Base-by-base conservation (phyloP, 2,329 filamentous ascomycete genomes). In the Incumbomyces delicatus region DNA sequence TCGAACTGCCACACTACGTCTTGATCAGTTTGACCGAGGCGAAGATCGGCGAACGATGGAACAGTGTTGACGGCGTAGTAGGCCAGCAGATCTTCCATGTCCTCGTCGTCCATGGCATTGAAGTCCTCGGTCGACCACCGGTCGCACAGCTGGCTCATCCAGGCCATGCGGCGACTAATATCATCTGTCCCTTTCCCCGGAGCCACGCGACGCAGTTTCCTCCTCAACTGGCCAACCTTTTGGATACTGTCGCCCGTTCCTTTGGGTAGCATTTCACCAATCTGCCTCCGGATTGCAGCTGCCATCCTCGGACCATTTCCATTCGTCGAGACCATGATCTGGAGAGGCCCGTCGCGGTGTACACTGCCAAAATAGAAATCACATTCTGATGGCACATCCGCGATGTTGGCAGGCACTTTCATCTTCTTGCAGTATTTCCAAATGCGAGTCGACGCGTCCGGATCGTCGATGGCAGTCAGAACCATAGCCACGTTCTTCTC, bases 291-390 rank as follows among this genome's bases (percentile, higher is more conserved):
- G 42, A 98, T 85, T 40, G 89, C 81, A 56, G 87, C 90, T 8
- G 92, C 92, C 53, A 98, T 70, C 61, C 90, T 82, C 0, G 92
- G 92, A 0, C 92, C 92, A 63, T 95, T 95, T 44, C 92, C 92
- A 63, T 96, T 98, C 31, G 92, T 98, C 69, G 86, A 94, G 57
- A 98, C 90, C 92, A 98, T 98, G 60, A 98, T 83, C 71, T 98
- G 92, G 50, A 98, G 68, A 5, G 92, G 92, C 0, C 92, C 92
- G 63, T 98, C 92, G 42, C 92, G 83, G 67, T 98, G 87, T 33
- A 95, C 83, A 62, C 85, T 92, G 52, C 92, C 92, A 69, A 98
- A 98, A 73, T 95, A 98, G 63, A 98, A 98, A 62, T 98, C 92
- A 66, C 92, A 98, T 65, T 98, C 92, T 1, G 87, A 78, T 0